Evolutionary conservation across 2,329 filamentous ascomycete genomes (phyloP), one percentile per base, ranked within the genome.

Genomic region (Fusarium coffeatum): DNA sequence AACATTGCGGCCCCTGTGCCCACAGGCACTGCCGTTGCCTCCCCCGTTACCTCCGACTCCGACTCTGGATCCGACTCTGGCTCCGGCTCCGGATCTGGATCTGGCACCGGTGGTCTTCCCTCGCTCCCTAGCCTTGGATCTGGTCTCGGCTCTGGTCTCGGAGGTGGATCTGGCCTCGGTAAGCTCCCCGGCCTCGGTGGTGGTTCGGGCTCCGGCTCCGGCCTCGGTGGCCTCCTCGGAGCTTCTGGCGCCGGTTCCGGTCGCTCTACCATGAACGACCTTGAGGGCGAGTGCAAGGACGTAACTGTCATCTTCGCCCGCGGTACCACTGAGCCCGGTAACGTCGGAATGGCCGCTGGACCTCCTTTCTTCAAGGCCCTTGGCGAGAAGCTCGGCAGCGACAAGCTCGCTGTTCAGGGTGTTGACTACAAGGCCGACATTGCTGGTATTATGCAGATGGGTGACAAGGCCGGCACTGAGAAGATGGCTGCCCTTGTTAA

Each of bases 301-400:
- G 80, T 86, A 65, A 88, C 85, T 10, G 76, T 88, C 54, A 83
- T 89, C 70, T 88, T 86, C 69, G 86, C 86, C n/a, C 83, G 86
- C 20, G 86, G 87, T 11, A 87, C 86, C 6, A 83, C 81, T 8
- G 85, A 88, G 76, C 37, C 66, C 2, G 85, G 85, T 42, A 88
- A 86, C 69, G 83, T 88, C 51, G 87, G 87, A 23, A 73, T 72
- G 25, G 64, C 83, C 8, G 80, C 83, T 3, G 86, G 86, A 1
- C 86, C 86, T 4, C 82, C 84, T 3, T 84, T 88, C 68, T 84
- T 85, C 64, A 76, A 81, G 40, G 81, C 82, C 4, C 74, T 88
- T 2, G 79, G 78, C 11, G 48, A 72, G 7, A 73, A 76, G 53
- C 76, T 87, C 60, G 84, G 82, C 20, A 77, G 76, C 8, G 77